Conservation (phyloP, 345 rosid species). For the Camelina hispida region DNA sequence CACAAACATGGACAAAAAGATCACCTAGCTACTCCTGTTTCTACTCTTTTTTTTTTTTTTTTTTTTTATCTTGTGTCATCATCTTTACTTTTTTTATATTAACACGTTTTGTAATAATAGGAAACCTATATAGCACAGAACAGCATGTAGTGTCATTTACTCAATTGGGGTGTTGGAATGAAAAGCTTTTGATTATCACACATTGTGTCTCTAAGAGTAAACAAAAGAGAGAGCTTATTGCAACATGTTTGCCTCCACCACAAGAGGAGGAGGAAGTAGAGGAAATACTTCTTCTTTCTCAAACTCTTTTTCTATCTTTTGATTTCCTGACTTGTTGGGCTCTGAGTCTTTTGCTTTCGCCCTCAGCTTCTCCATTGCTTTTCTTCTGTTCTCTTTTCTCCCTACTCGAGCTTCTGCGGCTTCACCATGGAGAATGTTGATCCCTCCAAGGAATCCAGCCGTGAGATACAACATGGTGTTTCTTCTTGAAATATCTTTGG, state of each 20-base stretch:
- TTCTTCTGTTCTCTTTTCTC: constrained; percentile 49
- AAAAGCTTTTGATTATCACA: constrained; percentile 26
- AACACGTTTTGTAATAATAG: not conserved
- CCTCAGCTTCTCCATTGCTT: constrained; percentile 55
- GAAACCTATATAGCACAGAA: not conserved
- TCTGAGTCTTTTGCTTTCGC: constrained; percentile 42
- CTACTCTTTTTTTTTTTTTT: too few species aligned
- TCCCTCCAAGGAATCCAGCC: constrained; percentile 45
- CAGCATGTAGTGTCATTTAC: constrained; percentile 3
- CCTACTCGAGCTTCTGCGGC: constrained; percentile 59
- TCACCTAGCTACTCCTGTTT: constrained; percentile 25
- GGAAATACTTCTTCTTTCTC: constrained; percentile 27
- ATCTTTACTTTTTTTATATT: too few species aligned
- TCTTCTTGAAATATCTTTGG: constrained; percentile 48
- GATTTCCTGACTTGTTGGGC: constrained; percentile 31
- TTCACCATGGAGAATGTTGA: constrained; percentile 40
- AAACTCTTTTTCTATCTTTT: constrained; percentile 29
- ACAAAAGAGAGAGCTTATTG: not conserved
- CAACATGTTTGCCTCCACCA: constrained; percentile 45
- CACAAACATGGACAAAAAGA: constrained; percentile 62
- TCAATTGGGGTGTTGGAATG: not conserved
- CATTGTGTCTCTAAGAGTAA: not conserved
- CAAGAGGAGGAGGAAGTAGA: constrained; percentile 36
- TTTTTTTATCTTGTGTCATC: too few species aligned
- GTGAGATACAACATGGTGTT: constrained; percentile 47